These are phyloP conservation scores for Chaetomium strumarium DNA, from an alignment of 2,329 filamentous ascomycete species.

Conservation along the genomic window DNA sequence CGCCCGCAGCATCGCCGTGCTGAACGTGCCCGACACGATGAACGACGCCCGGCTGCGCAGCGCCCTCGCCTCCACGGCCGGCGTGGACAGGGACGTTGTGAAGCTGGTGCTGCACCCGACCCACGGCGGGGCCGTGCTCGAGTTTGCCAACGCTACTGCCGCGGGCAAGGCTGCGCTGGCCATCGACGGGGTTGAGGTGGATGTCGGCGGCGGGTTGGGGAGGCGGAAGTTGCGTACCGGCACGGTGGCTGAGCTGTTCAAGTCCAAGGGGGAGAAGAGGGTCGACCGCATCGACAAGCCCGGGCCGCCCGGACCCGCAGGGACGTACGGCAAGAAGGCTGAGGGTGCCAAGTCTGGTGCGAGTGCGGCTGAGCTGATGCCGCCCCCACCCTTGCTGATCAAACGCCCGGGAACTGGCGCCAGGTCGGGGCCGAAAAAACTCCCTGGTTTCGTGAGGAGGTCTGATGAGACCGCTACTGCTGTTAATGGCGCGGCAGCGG, in stretches of 20 bases:
- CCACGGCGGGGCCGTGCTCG: conserved; percentile 79
- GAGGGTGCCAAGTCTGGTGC: conserved; percentile 21
- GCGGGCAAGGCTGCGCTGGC: conserved; percentile 66
- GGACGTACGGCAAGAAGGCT: neutral
- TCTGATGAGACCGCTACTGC: conserved; percentile 10
- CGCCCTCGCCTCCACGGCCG: conserved; percentile 63
- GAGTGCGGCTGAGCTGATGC: conserved; percentile 34
- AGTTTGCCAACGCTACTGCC: conserved; percentile 64
- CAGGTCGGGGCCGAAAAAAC: conserved; percentile 39
- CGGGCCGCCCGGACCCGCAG: neutral
- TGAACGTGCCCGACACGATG: conserved; percentile 86
- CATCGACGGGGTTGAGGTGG: conserved; percentile 51
- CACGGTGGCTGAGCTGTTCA: conserved; percentile 48
- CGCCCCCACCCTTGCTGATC: conserved; percentile 36
- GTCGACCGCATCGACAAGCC: conserved; percentile 38
- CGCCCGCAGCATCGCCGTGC: conserved; percentile 70
- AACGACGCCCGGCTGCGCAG: conserved; percentile 77
- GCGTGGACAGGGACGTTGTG: conserved; percentile 45
- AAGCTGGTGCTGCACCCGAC: conserved; percentile 76
- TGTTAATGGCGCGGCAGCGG: conserved; percentile 19
- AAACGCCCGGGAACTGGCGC: conserved; percentile 37
- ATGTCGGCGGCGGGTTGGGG: conserved; percentile 28
- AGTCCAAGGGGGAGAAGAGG: conserved; percentile 41
- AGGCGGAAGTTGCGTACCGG: conserved; percentile 48
- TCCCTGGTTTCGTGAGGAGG: conserved; percentile 38